Evolutionary conservation across 768 basidiomycete species (phyloP).

Genomic region (Tubosaeta sp.): DNA sequence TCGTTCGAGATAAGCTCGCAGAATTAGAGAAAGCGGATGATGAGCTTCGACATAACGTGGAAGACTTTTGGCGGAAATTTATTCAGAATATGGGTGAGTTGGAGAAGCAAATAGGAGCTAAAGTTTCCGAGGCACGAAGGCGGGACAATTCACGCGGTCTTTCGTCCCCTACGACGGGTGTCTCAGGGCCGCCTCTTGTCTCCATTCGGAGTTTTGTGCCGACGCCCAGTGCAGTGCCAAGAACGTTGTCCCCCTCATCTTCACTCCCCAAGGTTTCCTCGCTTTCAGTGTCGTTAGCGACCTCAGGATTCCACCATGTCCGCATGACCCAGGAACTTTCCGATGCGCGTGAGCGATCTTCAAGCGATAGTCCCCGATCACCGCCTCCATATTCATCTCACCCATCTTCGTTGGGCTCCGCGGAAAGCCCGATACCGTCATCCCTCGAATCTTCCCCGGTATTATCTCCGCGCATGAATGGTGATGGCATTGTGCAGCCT

Average conservation of each 20-base stretch:
- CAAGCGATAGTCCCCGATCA: slow-evolving; percentile 21
- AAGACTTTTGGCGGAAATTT: slow-evolving; percentile 60
- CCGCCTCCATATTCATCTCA: slow-evolving; percentile 36
- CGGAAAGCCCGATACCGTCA: slow-evolving; percentile 19
- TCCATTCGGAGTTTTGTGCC: slow-evolving; percentile 58
- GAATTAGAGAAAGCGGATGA: slow-evolving; percentile 56
- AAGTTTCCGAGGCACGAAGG: slow-evolving; percentile 11
- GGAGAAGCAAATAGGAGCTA: slow-evolving; percentile 35
- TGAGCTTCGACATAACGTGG: slow-evolving; percentile 52
- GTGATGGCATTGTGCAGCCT: slow-evolving; percentile 30
- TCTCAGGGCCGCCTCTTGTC: slow-evolving; percentile 32
- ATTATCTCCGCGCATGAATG: slow-evolving; percentile 22
- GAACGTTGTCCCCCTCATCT: slow-evolving; percentile 36
- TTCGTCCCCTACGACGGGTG: slow-evolving; percentile 18
- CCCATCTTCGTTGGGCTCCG: slow-evolving; percentile 29
- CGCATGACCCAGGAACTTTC: slow-evolving; percentile 28
- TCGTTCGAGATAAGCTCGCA: slow-evolving; percentile 49
- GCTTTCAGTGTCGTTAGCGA: slow-evolving; percentile 66
- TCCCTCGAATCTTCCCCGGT: slow-evolving; percentile 14
- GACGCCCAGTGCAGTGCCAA: slow-evolving; percentile 32
- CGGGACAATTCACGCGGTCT: slow-evolving; percentile 22
- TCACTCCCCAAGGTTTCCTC: slow-evolving; percentile 48
- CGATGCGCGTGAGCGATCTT: slow-evolving; percentile 12
- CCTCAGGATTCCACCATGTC: slow-evolving; percentile 54
- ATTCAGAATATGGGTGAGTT: slow-evolving; percentile 42